Conservation (phyloP, 2,329 filamentous ascomycete genomes). For the Monilinia fructicola region DNA sequence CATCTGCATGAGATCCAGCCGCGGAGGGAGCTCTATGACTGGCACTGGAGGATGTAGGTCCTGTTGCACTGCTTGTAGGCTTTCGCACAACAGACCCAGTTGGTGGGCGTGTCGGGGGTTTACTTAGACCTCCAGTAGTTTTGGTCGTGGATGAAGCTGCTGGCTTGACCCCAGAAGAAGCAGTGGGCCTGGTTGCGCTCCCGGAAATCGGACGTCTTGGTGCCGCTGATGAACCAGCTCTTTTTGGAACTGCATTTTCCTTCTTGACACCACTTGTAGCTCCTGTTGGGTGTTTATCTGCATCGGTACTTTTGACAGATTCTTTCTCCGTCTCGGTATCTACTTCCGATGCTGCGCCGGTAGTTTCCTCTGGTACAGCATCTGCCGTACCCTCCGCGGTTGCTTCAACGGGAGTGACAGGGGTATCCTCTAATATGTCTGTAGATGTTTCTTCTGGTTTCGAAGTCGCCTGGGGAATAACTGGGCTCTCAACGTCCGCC, state of each 20-base stretch:
- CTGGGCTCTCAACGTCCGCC: constrained; percentile 21
- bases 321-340: constrained; percentile 38
- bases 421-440: constrained; percentile 14
- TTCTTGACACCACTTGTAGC: constrained; percentile 38
- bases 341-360: constrained; percentile 34
- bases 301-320: constrained; percentile 35
- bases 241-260: constrained; percentile 38
- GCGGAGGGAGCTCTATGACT: constrained; percentile 38
- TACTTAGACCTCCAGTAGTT: constrained; percentile 39
- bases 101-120: constrained; percentile 39
- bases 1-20: constrained; percentile 39
- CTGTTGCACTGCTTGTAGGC: constrained; percentile 37
- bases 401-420: constrained; percentile 10
- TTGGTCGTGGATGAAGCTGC: constrained; percentile 33
- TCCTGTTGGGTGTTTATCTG: constrained; percentile 33
- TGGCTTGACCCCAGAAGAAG: constrained; percentile 36
- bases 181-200: constrained; percentile 27
- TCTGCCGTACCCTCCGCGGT: constrained; percentile 17
- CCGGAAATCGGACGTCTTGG: constrained; percentile 33
- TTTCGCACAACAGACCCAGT: constrained; percentile 36
- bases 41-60: constrained; percentile 36
- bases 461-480: constrained; percentile 2
- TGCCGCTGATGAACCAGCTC: constrained; percentile 29
- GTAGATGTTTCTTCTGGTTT: background rate
- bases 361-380: constrained; percentile 31